These are phyloP conservation scores for Polygonum aviculare DNA, from an alignment of 148 eudicot genomes.

Conservation along the genomic window DNA sequence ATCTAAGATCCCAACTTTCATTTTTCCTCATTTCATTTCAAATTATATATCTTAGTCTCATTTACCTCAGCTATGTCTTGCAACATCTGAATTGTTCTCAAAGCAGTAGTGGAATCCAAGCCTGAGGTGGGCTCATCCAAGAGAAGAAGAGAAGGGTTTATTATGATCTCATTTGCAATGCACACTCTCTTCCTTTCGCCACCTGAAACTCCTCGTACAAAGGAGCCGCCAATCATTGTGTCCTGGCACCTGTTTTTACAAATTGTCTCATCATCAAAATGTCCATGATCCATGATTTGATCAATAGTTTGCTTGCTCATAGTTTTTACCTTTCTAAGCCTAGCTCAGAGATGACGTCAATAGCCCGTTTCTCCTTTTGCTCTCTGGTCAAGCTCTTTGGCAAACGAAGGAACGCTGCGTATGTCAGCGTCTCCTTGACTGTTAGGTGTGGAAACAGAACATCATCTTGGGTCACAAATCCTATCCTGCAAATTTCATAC, in stretches of 20 bases:
- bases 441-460: conserved; percentile 90
- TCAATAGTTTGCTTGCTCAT: background rate
- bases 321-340: conserved; percentile 52
- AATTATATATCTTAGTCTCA: background rate
- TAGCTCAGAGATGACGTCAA: conserved; percentile 63
- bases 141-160: conserved; percentile 40
- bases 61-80: conserved; percentile 42
- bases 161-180: conserved; percentile 41
- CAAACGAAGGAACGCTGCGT: conserved; percentile 70
- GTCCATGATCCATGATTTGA: background rate
- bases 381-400: conserved; percentile 51
- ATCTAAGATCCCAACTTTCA: background rate
- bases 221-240: conserved; percentile 58
- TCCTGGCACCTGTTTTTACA: conserved; percentile 28
- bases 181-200: conserved; percentile 57
- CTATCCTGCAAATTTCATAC: conserved; percentile 48
- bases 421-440: conserved; percentile 72
- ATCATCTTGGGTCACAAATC: conserved; percentile 95
- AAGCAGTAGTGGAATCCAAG: conserved; percentile 40
- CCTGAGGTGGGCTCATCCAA: conserved; percentile 50
- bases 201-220: conserved; percentile 57
- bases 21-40: background rate
- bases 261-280: background rate
- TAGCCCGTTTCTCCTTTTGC: conserved; percentile 68
- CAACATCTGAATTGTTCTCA: conserved; percentile 35